Conservation (phyloP, 805 yeast genomes). For the Candida caryicola region DNA sequence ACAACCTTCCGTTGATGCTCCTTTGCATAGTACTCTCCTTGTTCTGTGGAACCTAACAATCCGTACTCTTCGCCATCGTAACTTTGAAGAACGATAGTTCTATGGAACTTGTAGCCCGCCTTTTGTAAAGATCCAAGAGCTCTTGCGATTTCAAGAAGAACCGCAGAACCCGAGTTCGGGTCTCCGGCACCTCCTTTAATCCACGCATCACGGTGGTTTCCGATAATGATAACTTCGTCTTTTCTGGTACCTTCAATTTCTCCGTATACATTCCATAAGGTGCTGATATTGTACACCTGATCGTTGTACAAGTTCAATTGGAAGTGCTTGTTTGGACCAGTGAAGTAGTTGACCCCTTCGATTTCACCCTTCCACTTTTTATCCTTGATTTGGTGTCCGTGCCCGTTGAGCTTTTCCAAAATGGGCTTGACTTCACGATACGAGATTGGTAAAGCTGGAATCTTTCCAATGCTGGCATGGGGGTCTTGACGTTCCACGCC, state of each 20-base stretch:
- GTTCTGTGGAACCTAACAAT: conserved; percentile 54
- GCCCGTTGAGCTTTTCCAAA: conserved; percentile 37
- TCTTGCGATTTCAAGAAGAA: conserved; percentile 40
- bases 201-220: conserved; percentile 49
- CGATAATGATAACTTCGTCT: conserved; percentile 41
- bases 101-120: conserved; percentile 37
- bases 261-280: conserved; percentile 44
- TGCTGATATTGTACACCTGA: conserved; percentile 39
- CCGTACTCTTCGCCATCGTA: conserved; percentile 52
- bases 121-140: conserved; percentile 38
- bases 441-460: conserved; percentile 44
- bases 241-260: conserved; percentile 39
- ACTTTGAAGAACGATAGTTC: conserved; percentile 37
- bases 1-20: conserved; percentile 42
- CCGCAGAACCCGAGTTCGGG: conserved; percentile 46
- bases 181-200: conserved; percentile 49
- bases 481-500: conserved; percentile 37
- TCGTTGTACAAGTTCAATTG: conserved; percentile 41
- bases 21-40: conserved; percentile 47
- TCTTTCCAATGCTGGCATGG: conserved; percentile 30
- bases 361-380: conserved; percentile 39
- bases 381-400: conserved; percentile 25
- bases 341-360: conserved; percentile 36
- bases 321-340: conserved; percentile 37
- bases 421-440: conserved; percentile 45